Evolutionary conservation across 768 basidiomycete species (phyloP).

Genomic region (Serendipita sp.): DNA sequence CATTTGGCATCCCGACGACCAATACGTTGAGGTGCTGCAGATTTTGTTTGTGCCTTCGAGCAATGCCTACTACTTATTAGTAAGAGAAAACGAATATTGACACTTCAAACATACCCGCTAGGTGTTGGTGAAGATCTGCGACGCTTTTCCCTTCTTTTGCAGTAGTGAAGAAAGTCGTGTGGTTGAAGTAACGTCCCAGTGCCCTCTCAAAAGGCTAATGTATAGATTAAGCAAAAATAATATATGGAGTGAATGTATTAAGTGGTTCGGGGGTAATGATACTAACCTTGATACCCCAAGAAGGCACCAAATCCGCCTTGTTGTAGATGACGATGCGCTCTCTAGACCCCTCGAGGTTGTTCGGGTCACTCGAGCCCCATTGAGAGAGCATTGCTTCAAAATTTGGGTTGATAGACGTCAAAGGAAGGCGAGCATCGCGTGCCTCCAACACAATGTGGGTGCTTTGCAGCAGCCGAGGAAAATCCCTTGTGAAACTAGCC

Average conservation of each 20-base stretch:
- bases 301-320: constrained; percentile 81
- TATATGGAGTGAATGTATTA: neutral
- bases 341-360: constrained; percentile 24
- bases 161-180: constrained; percentile 12
- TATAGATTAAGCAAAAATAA: neutral
- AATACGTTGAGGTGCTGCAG: constrained; percentile 71
- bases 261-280: neutral
- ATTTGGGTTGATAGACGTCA: constrained; percentile 83
- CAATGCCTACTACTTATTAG: constrained; percentile 34
- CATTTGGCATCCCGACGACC: constrained; percentile 97
- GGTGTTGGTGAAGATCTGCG: constrained; percentile 41
- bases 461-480: constrained; percentile 60
- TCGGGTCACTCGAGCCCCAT: constrained; percentile 46
- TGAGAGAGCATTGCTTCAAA: constrained; percentile 58
- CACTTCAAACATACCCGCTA: constrained; percentile 52
- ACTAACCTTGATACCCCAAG: constrained; percentile 73
- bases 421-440: constrained; percentile 78
- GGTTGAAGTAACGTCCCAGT: constrained; percentile 10
- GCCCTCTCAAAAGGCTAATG: constrained; percentile 46
- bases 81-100: neutral
- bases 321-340: constrained; percentile 85
- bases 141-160: constrained; percentile 16
- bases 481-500: constrained; percentile 64
- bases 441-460: constrained; percentile 90
- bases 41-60: constrained; percentile 43